These are phyloP conservation scores for Mrakia frigida DNA, from an alignment of 768 basidiomycete species.

Conservation along the genomic window DNA sequence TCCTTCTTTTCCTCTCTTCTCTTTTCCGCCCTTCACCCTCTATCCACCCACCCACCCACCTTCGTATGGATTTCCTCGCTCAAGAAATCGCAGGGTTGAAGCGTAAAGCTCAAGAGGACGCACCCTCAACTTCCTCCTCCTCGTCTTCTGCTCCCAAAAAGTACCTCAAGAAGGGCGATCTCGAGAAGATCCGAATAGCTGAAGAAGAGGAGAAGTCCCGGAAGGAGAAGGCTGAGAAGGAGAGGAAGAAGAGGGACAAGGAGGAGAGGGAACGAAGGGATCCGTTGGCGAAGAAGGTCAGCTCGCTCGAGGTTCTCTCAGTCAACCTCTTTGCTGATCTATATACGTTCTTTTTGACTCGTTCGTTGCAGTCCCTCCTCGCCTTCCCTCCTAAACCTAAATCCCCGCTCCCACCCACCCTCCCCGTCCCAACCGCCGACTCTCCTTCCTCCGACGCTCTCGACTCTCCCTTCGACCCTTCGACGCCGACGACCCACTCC, in stretches of 20 bases:
- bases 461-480: slow-evolving; percentile 43
- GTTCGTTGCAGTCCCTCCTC: background rate
- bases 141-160: slow-evolving; percentile 52
- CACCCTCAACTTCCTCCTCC: background rate
- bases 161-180: slow-evolving; percentile 86
- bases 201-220: slow-evolving; percentile 38
- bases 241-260: slow-evolving; percentile 38
- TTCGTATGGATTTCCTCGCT: slow-evolving; percentile 28
- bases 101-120: slow-evolving; percentile 22
- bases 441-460: too few species aligned
- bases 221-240: slow-evolving; percentile 36
- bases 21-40: too few species aligned
- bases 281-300: slow-evolving; percentile 26
- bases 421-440: too few species aligned
- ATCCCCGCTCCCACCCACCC: slow-evolving; percentile 34
- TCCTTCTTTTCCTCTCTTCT: too few species aligned
- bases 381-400: slow-evolving; percentile 31
- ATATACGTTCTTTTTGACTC: background rate
- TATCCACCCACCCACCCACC: background rate
- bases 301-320: background rate
- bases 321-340: background rate
- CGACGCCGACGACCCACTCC: slow-evolving; percentile 39
- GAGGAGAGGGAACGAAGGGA: slow-evolving; percentile 34
- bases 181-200: slow-evolving; percentile 59
- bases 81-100: slow-evolving; percentile 31